phyloP scores from a whole-genome alignment of 306 rosid species.

The Malus sieversii region DNA sequence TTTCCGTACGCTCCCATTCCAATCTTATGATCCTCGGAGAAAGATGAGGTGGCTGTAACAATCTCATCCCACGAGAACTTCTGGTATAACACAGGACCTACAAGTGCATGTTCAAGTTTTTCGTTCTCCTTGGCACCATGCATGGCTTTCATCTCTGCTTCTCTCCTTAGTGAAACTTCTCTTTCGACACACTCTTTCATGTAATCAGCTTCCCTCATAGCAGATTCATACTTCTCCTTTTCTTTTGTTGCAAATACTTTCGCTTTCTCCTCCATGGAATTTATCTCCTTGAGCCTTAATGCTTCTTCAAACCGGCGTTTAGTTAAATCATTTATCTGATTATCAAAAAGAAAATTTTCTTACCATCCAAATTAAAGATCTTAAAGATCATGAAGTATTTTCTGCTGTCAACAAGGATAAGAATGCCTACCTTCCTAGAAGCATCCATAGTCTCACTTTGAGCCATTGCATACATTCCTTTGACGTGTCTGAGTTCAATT shows the following conservation, averaged over 20 bases:
- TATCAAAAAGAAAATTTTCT: slow-evolving; percentile 23
- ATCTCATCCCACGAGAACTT: slow-evolving; percentile 80
- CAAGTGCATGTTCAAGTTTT: slow-evolving; percentile 64
- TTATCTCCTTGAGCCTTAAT: slow-evolving; percentile 51
- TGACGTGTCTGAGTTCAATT: slow-evolving; percentile 76
- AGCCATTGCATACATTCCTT: slow-evolving; percentile 80
- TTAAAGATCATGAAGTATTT: slow-evolving; percentile 7
- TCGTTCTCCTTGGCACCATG: slow-evolving; percentile 56
- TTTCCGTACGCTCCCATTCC: slow-evolving; percentile 86
- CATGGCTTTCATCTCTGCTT: slow-evolving; percentile 55
- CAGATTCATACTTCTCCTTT: slow-evolving; percentile 56
- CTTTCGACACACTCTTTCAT: slow-evolving; percentile 56
- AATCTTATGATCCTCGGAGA: slow-evolving; percentile 71
- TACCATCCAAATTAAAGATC: slow-evolving; percentile 3
- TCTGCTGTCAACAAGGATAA: slow-evolving; percentile 7
- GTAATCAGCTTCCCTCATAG: slow-evolving; percentile 46
- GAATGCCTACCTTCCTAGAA: slow-evolving; percentile 52
- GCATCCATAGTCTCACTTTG: slow-evolving; percentile 69
- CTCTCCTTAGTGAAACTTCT: slow-evolving; percentile 63
- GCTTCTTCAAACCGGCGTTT: slow-evolving; percentile 47
- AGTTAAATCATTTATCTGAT: slow-evolving; percentile 54
- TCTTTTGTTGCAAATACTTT: slow-evolving; percentile 41
- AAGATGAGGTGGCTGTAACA: slow-evolving; percentile 70
- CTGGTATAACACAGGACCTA: slow-evolving; percentile 49
- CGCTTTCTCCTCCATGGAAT: slow-evolving; percentile 48